These are phyloP conservation scores for Pyricularia sp. DNA, from an alignment of 2,329 filamentous ascomycete genomes.

Conservation along the genomic window DNA sequence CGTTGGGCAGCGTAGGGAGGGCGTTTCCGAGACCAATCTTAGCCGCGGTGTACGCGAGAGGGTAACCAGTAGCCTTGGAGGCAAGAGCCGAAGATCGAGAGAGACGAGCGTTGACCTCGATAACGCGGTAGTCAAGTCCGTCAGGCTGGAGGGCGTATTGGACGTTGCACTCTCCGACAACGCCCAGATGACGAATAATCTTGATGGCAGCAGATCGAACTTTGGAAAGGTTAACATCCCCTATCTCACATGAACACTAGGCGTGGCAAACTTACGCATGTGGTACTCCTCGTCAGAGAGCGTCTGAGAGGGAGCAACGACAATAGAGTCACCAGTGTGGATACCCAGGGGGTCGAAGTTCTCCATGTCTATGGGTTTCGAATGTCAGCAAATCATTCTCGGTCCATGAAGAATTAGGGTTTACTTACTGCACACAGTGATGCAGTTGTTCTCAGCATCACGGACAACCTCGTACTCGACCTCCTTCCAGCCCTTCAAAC, in stretches of 20 bases:
- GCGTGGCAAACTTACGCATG: slow-evolving; percentile 44
- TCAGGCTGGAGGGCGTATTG: slow-evolving; percentile 95
- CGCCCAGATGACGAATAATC: slow-evolving; percentile 90
- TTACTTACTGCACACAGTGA: slow-evolving; percentile 68
- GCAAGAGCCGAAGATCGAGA: slow-evolving; percentile 91
- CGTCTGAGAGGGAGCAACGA: slow-evolving; percentile 93
- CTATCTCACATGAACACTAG: not conserved
- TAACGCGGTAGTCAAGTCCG: slow-evolving; percentile 95
- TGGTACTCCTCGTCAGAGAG: slow-evolving; percentile 97
- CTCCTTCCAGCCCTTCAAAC: slow-evolving; percentile 40
- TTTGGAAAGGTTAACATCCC: not conserved
- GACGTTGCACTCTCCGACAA: slow-evolving; percentile 98
- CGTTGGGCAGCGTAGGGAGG: slow-evolving; percentile 89
- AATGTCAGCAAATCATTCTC: not conserved
- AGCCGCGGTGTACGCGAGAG: slow-evolving; percentile 88
- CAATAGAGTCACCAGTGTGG: slow-evolving; percentile 95
- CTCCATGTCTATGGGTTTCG: slow-evolving; percentile 58
- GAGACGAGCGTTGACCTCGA: slow-evolving; percentile 94
- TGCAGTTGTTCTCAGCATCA: slow-evolving; percentile 93
- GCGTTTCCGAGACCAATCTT: slow-evolving; percentile 92
- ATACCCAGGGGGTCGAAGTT: slow-evolving; percentile 98
- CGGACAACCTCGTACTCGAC: slow-evolving; percentile 98
- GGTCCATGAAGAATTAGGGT: not conserved
- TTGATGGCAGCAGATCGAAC: slow-evolving; percentile 90
- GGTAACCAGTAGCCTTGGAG: slow-evolving; percentile 95